These are phyloP conservation scores for Fusarium fracticaudum DNA, from an alignment of 2,329 filamentous ascomycete species.

Conservation along the genomic window DNA sequence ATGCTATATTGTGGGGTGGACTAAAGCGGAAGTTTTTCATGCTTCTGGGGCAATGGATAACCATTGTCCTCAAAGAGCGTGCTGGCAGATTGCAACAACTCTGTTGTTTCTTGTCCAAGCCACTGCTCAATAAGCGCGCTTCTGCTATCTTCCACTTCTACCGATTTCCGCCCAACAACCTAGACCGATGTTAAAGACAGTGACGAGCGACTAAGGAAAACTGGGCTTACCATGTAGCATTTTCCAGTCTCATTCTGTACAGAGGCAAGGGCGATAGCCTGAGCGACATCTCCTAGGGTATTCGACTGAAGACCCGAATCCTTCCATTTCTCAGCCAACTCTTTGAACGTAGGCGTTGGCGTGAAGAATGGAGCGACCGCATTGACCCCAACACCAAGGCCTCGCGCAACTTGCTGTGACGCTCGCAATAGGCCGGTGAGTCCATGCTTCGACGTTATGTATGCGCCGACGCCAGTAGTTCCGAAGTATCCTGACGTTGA, in stretches of 20 bases:
- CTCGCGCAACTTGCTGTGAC: neutral
- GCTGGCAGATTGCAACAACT: neutral
- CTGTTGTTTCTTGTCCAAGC: neutral
- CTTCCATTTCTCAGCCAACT: neutral
- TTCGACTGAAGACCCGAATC: neutral
- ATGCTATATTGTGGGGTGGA: neutral
- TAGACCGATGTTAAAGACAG: fast-evolving
- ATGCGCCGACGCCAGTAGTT: neutral
- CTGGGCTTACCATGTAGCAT: neutral
- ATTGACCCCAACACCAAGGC: neutral
- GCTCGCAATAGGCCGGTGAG: neutral
- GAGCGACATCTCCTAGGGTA: neutral
- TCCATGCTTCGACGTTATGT: neutral
- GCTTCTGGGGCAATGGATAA: neutral
- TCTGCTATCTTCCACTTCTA: neutral
- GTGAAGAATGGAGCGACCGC: neutral
- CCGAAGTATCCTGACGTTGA: neutral
- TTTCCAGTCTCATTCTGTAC: neutral
- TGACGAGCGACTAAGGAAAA: fast-evolving
- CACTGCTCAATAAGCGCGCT: neutral
- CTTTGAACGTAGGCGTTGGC: neutral
- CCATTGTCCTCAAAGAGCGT: fast-evolving
- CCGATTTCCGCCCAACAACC: neutral
- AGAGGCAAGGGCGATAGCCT: neutral
- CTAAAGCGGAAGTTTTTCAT: fast-evolving